phyloP scores from a whole-genome alignment of 768 basidiomycete genomes.

The Psilocybe azurescens region DNA sequence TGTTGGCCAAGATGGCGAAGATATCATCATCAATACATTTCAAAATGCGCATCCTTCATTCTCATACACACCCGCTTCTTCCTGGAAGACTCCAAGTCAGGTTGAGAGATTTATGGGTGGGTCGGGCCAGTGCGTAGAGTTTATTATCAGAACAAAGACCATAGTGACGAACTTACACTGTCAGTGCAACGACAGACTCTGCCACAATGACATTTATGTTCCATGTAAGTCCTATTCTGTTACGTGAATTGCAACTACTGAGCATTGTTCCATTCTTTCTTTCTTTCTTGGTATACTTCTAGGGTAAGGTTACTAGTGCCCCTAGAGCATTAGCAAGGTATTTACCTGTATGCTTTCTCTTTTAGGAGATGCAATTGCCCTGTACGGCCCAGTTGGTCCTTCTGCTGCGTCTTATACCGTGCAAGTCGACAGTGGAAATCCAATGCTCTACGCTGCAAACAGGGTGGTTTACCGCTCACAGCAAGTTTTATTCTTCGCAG shows the following conservation, averaged over 20 bases:
- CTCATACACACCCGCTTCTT: constrained; percentile 22
- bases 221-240: constrained; percentile 10
- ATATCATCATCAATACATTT: constrained; percentile 27
- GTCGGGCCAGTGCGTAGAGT: constrained; percentile 17
- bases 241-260: not conserved
- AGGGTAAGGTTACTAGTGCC: not conserved
- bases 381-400: constrained; percentile 19
- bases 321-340: too few relatives aligned
- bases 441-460: constrained; percentile 6
- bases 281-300: not conserved
- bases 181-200: constrained; percentile 16
- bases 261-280: not conserved
- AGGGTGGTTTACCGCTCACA: constrained; percentile 12
- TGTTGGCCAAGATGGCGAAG: constrained; percentile 24
- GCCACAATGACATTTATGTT: constrained; percentile 17
- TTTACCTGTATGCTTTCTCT: too few relatives aligned
- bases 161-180: not conserved
- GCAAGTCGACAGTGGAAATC: constrained; percentile 11
- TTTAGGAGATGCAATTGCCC: constrained; percentile 19
- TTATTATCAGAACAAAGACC: not conserved
- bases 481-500: constrained; percentile 20
- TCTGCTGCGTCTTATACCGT: constrained; percentile 6
- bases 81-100: constrained; percentile 13
- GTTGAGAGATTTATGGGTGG: constrained; percentile 14
- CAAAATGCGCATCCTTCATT: constrained; percentile 30